Evolutionary conservation across 768 basidiomycete species (phyloP).

Genomic region (Epithele typhae): DNA sequence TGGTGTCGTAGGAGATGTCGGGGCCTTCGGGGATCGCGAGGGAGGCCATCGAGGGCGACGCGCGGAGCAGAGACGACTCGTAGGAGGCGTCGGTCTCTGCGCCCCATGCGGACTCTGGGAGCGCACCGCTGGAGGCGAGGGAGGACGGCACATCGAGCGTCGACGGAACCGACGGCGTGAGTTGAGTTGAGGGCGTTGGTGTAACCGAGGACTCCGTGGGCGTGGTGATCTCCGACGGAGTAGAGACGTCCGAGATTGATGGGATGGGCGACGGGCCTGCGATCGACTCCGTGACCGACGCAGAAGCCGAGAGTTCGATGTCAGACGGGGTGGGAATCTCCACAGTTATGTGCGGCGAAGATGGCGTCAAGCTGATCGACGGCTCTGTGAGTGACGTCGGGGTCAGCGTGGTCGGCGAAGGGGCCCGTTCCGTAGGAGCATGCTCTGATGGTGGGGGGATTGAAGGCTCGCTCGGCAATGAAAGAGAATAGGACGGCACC

Average conservation of each 20-base stretch:
- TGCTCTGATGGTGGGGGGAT: conserved; percentile 7
- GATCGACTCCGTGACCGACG: conserved; percentile 11
- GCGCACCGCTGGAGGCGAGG: conserved; percentile 36
- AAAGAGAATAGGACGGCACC: conserved; percentile 7
- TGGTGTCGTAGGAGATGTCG: conserved; percentile 72
- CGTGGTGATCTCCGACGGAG: conserved; percentile 35
- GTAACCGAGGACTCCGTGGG: conserved; percentile 39
- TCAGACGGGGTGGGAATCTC: conserved; percentile 11
- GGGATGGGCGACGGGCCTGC: conserved; percentile 27
- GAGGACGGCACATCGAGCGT: conserved; percentile 21
- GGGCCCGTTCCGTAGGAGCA: conserved; percentile 4
- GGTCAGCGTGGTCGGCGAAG: conserved; percentile 6
- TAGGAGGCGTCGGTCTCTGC: conserved; percentile 64
- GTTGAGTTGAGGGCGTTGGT: conserved; percentile 24
- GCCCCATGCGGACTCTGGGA: conserved; percentile 51
- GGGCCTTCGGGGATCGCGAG: conserved; percentile 49
- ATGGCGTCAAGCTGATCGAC: conserved; percentile 21
- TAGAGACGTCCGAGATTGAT: conserved; percentile 12
- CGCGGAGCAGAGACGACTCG: conserved; percentile 69
- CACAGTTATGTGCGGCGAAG: conserved; percentile 22
- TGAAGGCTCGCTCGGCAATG: background rate
- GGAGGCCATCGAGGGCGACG: conserved; percentile 61
- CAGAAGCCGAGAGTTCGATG: conserved; percentile 4
- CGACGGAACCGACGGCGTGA: conserved; percentile 22
- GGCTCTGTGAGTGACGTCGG: conserved; percentile 18